Base-by-base conservation (phyloP, 192 early-diverging fungal genomes). In the Lunasporangiospora selenospora region DNA sequence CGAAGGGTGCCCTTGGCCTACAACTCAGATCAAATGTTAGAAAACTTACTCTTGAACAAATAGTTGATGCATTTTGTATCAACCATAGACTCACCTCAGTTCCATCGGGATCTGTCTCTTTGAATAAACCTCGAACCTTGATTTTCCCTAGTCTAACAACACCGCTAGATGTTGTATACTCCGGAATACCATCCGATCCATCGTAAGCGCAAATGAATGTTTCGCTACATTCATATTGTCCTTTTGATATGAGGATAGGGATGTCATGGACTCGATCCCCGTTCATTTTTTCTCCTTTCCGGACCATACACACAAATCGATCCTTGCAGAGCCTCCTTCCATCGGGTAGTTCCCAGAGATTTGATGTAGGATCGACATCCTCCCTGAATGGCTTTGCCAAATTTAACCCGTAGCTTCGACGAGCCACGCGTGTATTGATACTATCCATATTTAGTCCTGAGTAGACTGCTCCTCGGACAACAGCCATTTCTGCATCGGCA, bases 391-490 rank as follows among this genome's bases (percentile, higher is more conserved):
- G 58, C 23, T 63, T 33, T 13, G 47, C 15, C 13, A 54, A 63
- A 12, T 43, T 62, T 9, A 69, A 31, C 6, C 75, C 75, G 24
- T 77, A 77, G 1, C 58, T 70, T 10, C 52, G 43, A 23, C 75
- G 37, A 12, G 58, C 23, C 19, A 77, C 18, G 31, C 63, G 61
- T n/a, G 38, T 61, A 8, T 43, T 50, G 1, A 79, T 57, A 12
- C 23, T 23, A 27, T 70, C 58, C 29, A 73, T 63, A n/a, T 69
- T 67, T 27, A 79, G 32, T 18, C 71, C 78, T 50, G 65, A 80
- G 30, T 76, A 76, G 11, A 76, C 80, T 8, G 77, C 80, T 42
- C 80, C 80, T 27, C 73, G 65, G 2, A 76, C 71, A 21, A 81
- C 70, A 24, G 77, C 71, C 18, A 65, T 40, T 49, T 73, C 47